Evolutionary conservation across 331 rosid genomes (phyloP).

Genomic region (Telfairia occidentalis): DNA sequence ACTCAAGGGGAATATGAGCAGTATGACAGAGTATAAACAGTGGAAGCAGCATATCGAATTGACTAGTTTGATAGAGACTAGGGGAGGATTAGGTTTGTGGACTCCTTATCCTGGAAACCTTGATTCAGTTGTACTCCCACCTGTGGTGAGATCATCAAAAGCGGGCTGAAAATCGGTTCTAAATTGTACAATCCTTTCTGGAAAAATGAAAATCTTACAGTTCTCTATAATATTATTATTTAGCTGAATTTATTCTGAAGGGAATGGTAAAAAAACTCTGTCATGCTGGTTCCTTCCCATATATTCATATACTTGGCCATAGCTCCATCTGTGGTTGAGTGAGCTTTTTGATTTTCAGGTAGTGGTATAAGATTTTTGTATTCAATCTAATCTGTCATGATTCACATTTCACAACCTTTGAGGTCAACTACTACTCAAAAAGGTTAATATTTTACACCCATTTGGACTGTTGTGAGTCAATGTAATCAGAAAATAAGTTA

Average conservation of each 20-base stretch:
- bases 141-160: constrained; percentile 70
- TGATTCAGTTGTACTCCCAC: constrained; percentile 57
- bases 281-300: neutral
- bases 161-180: constrained; percentile 59
- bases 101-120: constrained; percentile 82
- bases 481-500: no score
- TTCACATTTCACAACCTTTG: neutral
- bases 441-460: neutral
- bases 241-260: neutral
- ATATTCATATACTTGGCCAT: neutral
- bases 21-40: constrained; percentile 43
- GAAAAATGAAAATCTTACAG: neutral
- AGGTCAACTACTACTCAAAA: neutral
- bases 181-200: neutral
- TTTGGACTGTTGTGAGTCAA: neutral
- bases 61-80: constrained; percentile 47
- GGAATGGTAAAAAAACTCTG: neutral
- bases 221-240: neutral
- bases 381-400: neutral
- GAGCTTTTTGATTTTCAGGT: no score
- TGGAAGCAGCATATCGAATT: constrained; percentile 28
- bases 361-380: no score
- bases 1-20: constrained; percentile 44
- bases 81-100: constrained; percentile 93
- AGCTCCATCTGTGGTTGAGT: neutral